Evolutionary conservation across 768 basidiomycete species (phyloP), one percentile per base, ranked within the genome.

Genomic region (Phaffia tasmanica): DNA sequence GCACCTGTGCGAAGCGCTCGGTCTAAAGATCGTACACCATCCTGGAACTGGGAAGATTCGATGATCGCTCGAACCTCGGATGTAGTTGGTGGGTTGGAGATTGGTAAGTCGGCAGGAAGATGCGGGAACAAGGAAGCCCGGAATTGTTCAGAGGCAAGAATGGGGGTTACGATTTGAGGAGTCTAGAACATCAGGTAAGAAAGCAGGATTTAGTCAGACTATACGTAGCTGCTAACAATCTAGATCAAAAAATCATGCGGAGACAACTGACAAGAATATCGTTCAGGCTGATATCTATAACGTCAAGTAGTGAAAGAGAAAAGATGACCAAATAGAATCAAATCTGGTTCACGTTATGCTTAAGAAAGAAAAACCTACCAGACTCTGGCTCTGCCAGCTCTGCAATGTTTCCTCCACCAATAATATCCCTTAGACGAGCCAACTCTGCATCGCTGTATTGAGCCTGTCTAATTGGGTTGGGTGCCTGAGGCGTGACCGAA

Each of bases 391-490:
- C 62, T 16, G 56, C 35, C 35, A 42, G 11, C 11, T 42, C 67
- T 1, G 30, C 62, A 25, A 42, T 63, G 0, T 51, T 48, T 14
- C 48, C 64, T 18, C 59, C 61, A 55, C 63, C 66, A 49, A 67
- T 54, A 42, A 67, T 61, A 23, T 42, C 57, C 57, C 59, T 48
- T 48, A 69, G 62, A 62, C 64, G 67, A 57, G 56, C 57, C 19
- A 69, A 62, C 57, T 63, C 57, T 19, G 59, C 61, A 11, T 57
- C 51, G 49, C 58, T 61, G 55, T 62, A 69, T 5, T 58, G 58
- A 30, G 56, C 62, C 32, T 57, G 60, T 54, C 67, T 32, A 25
- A 47, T 56, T 21, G 67, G 67, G 57, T 69, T 69, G 58, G 67
- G 67, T 11, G 67, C 67, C n/a, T 62, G 49, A 21, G 67, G 67